Evolutionary conservation across 371 early-diverging fungal species (phyloP).

Genomic region (Lichtheimia corymbifera): DNA sequence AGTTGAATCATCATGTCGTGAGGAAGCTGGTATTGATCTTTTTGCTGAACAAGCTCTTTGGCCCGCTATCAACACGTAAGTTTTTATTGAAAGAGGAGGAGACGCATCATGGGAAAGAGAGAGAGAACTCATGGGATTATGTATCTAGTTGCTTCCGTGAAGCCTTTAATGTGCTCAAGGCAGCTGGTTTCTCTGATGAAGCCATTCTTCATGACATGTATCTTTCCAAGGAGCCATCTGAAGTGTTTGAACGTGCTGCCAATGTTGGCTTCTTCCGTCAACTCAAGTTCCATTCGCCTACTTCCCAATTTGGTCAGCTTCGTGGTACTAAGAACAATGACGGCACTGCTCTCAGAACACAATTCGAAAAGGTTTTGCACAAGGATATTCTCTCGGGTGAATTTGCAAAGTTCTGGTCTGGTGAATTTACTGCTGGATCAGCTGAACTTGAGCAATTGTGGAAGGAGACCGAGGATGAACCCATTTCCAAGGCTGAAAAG

Average conservation of each 20-base stretch:
- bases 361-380: conserved; percentile 31
- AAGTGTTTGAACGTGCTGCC: conserved; percentile 31
- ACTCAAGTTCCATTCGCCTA: conserved; percentile 30
- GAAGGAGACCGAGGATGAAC: conserved; percentile 24
- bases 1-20: conserved; percentile 26
- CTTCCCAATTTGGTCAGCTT: conserved; percentile 32
- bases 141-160: conserved; percentile 19
- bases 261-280: conserved; percentile 31
- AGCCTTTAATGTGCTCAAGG: conserved; percentile 24
- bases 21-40: conserved; percentile 29
- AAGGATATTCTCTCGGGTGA: conserved; percentile 31
- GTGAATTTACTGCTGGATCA: conserved; percentile 19
- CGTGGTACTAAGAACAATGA: conserved; percentile 32
- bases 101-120: not conserved
- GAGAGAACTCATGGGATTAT: not conserved
- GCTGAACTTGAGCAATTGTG: conserved; percentile 24
- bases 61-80: conserved; percentile 31
- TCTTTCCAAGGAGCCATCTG: conserved; percentile 29
- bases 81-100: not conserved
- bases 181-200: conserved; percentile 31
- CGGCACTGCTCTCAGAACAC: conserved; percentile 12
- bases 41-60: conserved; percentile 32
- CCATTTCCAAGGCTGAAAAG: conserved; percentile 27
- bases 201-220: conserved; percentile 33
- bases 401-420: conserved; percentile 29